Evolutionary conservation across 495 filamentous ascomycete genomes (phyloP), one percentile per base, ranked within the genome.

Genomic region (Aspergillus conjunctus): DNA sequence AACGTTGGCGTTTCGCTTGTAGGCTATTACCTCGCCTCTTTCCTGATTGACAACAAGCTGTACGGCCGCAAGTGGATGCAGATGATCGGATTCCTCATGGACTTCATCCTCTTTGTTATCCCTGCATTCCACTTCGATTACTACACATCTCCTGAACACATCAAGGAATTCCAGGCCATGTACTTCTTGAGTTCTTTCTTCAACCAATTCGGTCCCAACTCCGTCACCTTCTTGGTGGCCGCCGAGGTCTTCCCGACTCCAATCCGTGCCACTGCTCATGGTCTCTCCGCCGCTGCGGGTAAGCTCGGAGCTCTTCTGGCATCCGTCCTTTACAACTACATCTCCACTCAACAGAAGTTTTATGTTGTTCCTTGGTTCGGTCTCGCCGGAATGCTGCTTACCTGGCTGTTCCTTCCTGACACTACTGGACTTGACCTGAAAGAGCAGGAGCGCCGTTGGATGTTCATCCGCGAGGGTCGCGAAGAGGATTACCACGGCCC

Each of bases 181-280:
- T 84, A 96, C 81, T 97, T 93, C 80, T 72, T 94, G 50, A 90
- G 88, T 48, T 91, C 88, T 41, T 96, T 97, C 81, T 97, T 97
- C 86, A 95, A 94, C 81, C 92, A 97, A 73, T 96, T 97, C 67
- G 91, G 92, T 8, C 91, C 92, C 73, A 97, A 96, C 81, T 85
- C 84, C 55, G 90, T 95, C 56, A 93, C 91, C 52, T 96, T 97
- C 87, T 80, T 96, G 58, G 90, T 93, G 20, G 92, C 92, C 30
- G 92, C 91, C 30, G 92, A 97, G 71, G 90, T 93, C 11, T 97
- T 87, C 80, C 92, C 92, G 2, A 95, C 92, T 0, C 88, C 91
- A 5, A 87, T 97, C 60, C 90, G 92, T 66, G 92, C 92, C 53
- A 91, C 91, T 37, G 92, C 92, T 48, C 92, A 97, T 79, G 92